Evolutionary conservation across 805 yeast species (phyloP).

Genomic region (Yamadazyma kitorensis): DNA sequence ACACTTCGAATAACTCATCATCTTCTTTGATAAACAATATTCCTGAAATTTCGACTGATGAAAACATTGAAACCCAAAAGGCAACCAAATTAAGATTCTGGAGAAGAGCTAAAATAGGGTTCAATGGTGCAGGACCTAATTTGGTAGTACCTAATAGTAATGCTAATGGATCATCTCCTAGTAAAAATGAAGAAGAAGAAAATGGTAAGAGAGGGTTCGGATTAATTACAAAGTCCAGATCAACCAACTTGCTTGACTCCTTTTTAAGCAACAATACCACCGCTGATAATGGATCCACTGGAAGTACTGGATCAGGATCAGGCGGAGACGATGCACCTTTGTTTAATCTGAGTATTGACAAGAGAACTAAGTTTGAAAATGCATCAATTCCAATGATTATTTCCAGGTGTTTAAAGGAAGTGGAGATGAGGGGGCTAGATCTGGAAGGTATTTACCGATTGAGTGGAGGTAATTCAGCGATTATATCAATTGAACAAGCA

Average conservation of each 20-base stretch:
- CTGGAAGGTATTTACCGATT: slow-evolving; percentile 89
- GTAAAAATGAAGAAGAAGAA: slow-evolving; percentile 10
- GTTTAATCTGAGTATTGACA: slow-evolving; percentile 56
- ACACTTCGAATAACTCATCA: slow-evolving; percentile 15
- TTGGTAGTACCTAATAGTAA: slow-evolving; percentile 9
- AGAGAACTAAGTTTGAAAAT: slow-evolving; percentile 61
- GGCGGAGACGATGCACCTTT: slow-evolving; percentile 25
- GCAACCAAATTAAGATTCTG: slow-evolving; percentile 44
- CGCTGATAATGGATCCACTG: slow-evolving; percentile 3
- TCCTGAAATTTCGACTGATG: slow-evolving; percentile 18
- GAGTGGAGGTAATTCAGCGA: slow-evolving; percentile 76
- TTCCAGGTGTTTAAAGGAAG: slow-evolving; percentile 67
- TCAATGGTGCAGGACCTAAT: slow-evolving; percentile 11
- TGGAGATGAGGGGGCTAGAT: slow-evolving; percentile 72
- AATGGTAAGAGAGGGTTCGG: slow-evolving; percentile 5
- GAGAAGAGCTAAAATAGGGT: slow-evolving; percentile 41
- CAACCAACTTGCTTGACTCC: slow-evolving; percentile 44
- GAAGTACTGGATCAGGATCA: slow-evolving; percentile 2
- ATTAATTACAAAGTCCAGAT: slow-evolving; percentile 39
- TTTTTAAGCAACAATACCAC: slow-evolving; percentile 20
- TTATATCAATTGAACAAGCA: slow-evolving; percentile 46
- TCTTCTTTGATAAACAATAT: slow-evolving; percentile 13
- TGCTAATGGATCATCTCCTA: slow-evolving; percentile 5
- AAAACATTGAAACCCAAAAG: slow-evolving; percentile 31
- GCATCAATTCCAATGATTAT: slow-evolving; percentile 68